Evolutionary conservation across 2,329 filamentous ascomycete species (phyloP).

Genomic region (Exophiala alcalophila): DNA sequence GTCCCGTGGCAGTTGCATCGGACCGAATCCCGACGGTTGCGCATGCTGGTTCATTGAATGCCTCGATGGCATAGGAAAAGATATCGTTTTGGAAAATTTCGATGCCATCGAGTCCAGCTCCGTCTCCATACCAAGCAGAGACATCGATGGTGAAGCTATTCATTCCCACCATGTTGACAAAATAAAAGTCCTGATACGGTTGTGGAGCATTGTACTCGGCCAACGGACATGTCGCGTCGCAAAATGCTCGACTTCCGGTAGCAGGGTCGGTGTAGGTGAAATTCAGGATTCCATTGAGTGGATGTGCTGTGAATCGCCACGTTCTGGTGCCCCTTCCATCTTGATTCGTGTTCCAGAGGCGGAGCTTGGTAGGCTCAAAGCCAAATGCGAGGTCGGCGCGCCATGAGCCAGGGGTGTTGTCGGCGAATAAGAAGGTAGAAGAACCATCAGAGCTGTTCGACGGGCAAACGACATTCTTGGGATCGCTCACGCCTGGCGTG

Average conservation of each 20-base stretch:
- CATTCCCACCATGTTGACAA: slow-evolving; percentile 87
- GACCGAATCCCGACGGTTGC: slow-evolving; percentile 58
- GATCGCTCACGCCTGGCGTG: slow-evolving; percentile 66
- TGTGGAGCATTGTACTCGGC: slow-evolving; percentile 61
- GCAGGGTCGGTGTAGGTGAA: slow-evolving; percentile 80
- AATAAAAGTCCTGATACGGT: slow-evolving; percentile 81
- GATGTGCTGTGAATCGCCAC: slow-evolving; percentile 80
- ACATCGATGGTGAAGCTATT: slow-evolving; percentile 81
- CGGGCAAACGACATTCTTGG: slow-evolving; percentile 79
- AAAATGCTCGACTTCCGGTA: slow-evolving; percentile 65
- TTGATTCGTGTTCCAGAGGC: slow-evolving; percentile 81
- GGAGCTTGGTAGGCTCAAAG: slow-evolving; percentile 81
- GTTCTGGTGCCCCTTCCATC: slow-evolving; percentile 83
- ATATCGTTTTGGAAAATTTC: slow-evolving; percentile 82
- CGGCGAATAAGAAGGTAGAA: slow-evolving; percentile 79
- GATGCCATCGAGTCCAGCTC: slow-evolving; percentile 80
- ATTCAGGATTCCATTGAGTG: slow-evolving; percentile 92
- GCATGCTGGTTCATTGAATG: slow-evolving; percentile 86
- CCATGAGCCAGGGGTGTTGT: slow-evolving; percentile 77
- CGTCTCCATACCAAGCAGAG: slow-evolving; percentile 78
- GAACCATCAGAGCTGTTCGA: slow-evolving; percentile 61
- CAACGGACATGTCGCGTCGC: slow-evolving; percentile 81
- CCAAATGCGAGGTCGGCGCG: slow-evolving; percentile 76
- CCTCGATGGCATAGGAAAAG: slow-evolving; percentile 76
- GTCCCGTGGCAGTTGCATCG: slow-evolving; percentile 65